phyloP scores from a whole-genome alignment of 192 early-diverging fungal genomes.

The Pecoramyces ruminantium region DNA sequence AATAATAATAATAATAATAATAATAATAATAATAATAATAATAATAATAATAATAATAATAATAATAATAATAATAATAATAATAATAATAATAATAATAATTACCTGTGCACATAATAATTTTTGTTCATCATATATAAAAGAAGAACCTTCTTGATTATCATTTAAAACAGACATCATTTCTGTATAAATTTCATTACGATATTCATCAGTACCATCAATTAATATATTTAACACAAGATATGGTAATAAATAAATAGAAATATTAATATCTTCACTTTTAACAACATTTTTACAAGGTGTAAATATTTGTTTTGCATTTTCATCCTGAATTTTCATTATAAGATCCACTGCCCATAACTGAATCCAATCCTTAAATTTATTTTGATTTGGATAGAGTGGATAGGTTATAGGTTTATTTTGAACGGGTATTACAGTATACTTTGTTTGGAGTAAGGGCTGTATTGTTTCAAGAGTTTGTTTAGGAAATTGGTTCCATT shows the following conservation, averaged over 20 bases:
- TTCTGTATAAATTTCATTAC: conserved; percentile 16
- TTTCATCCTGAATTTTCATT: conserved; percentile 7
- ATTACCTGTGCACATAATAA: conserved; percentile 20
- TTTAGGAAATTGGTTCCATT: conserved; percentile 22
- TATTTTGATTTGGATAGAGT: conserved; percentile 8
- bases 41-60: too few relatives aligned
- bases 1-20: too few relatives aligned
- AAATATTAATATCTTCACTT: conserved; percentile 15
- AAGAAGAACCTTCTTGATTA: background rate
- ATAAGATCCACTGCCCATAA: conserved; percentile 25
- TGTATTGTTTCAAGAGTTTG: conserved; percentile 12
- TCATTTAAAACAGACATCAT: conserved; percentile 19
- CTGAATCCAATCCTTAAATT: conserved; percentile 25
- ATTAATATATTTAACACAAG: conserved; percentile 27
- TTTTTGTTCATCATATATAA: conserved; percentile 9
- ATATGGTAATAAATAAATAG: conserved; percentile 28
- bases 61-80: too few relatives aligned
- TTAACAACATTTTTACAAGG: conserved; percentile 17
- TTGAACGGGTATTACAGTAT: conserved; percentile 4
- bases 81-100: too few relatives aligned
- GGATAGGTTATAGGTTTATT: conserved; percentile 11
- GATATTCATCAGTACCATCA: conserved; percentile 3
- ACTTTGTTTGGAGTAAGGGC: conserved; percentile 23
- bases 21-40: too few relatives aligned
- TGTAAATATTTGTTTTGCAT: conserved; percentile 13